A percentile compares a stretch with the other conserved stretches of the same genome.
Evolutionary conservation across 495 filamentous ascomycete genomes (phyloP).

Genomic region (Trichoderma reesei): DNA sequence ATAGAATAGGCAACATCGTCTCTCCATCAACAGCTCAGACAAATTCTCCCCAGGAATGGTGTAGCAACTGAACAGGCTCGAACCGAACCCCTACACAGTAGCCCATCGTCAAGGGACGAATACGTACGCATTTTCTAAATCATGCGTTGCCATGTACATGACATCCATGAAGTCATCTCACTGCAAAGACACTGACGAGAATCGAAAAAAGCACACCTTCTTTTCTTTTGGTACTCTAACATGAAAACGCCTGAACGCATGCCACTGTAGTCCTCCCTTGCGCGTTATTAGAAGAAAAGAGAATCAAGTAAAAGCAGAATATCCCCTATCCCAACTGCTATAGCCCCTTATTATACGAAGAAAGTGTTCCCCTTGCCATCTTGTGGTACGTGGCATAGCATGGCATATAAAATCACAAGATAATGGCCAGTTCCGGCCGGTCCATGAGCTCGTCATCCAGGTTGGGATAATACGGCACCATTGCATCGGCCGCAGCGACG

Average conservation of each 20-base stretch:
- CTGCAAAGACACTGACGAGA: background rate
- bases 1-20: too few relatives aligned
- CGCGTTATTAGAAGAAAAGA: background rate
- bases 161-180: background rate
- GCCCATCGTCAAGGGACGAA: too few relatives aligned
- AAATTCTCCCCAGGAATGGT: too few relatives aligned
- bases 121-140: too few relatives aligned
- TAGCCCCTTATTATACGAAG: background rate
- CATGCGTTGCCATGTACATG: background rate
- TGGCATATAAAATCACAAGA: slow-evolving; percentile 47
- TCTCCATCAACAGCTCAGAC: too few relatives aligned
- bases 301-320: background rate
- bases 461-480: slow-evolving; percentile 91
- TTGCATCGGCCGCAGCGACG: slow-evolving; percentile 82
- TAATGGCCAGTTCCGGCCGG: slow-evolving; percentile 70
- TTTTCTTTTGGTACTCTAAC: background rate
- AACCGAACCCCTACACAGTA: too few relatives aligned
- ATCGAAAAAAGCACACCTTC: background rate
- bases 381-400: background rate
- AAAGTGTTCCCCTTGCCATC: background rate
- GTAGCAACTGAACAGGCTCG: too few relatives aligned
- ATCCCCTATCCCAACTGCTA: too few relatives aligned
- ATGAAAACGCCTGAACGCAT: background rate
- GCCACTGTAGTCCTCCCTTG: background rate
- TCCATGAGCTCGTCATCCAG: slow-evolving; percentile 66